Base-by-base conservation (phyloP, 805 yeast genomes). In the Ogataea nitratoaversa region DNA sequence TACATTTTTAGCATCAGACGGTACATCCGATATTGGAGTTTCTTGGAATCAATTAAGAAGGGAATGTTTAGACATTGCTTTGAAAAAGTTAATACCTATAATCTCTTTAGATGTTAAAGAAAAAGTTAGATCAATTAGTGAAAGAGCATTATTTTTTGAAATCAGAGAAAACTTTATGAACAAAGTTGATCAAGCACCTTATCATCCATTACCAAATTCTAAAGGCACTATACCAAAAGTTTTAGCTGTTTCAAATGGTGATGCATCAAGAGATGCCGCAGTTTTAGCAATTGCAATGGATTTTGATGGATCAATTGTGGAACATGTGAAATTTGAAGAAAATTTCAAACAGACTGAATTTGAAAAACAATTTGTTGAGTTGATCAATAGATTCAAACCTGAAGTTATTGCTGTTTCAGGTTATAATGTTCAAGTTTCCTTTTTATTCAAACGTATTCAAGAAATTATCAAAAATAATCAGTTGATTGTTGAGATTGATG, bases 331-430 rank as follows among this genome's bases (percentile, higher is more conserved):
- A 58, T 82, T 93, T 41, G 89, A 82, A 27, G 83, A 79, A 43
- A 78, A 77, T 50, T 86, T 89, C 66, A 80, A 71, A 55, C 74
- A 63, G 49, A 62, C 70, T 8, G 82, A 79, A 5, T 93, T 90
- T 66, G 80, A 75, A 44, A 76, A 73, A 30, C 78, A 76, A 20
- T 74, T 91, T 38, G 66, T 73, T 9, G 73, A 69, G 18, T 70
- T 82, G 38, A 79, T 88, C 40, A 74, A 73, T 40, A 74, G 73
- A 22, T 72, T 79, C 45, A 76, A 75, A 39, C 98, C 98, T 1
- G 97, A 93, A 60, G 96, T 89, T 8, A 78, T 93, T 56, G 97
- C 83, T 32, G 71, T 93, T 34, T 81, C 95, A 32, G 98, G 99
- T 5, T 86, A 82, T 63, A 85, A 85, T 46, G 88, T 88, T 11